Evolutionary conservation across 257 asterid genomes (phyloP), one percentile per base, ranked within the genome.

Genomic region (Vinca minor): DNA sequence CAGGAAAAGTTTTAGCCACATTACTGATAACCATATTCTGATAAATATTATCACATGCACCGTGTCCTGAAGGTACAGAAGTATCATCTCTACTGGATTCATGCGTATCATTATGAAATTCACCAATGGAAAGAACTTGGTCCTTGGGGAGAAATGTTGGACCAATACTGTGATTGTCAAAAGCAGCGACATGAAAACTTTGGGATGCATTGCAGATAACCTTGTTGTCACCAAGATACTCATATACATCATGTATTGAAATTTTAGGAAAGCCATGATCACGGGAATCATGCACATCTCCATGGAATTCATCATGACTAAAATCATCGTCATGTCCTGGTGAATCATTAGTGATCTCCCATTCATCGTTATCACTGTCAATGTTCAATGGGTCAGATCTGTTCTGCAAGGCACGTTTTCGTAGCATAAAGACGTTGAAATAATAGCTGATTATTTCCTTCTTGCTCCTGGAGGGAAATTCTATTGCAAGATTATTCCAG

Each of bases 331-430:
- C 53, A 13, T 64, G 28, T 31, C 54, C 55, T 8, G 68, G 72
- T 20, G 73, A 63, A 62, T 67, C 69, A 0, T 55, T 68, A 23
- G 50, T 54, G 64, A 42, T 77, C 17, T 44, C 69, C 76, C 78
- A 75, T 68, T 72, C 75, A 67, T 78, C 81, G 34, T 75, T 62
- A 32, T 78, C 83, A 18, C 83, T 78, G 71, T 78, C 83, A 36
- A 78, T 66, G 57, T 66, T 39, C 59, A 64, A 53, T 5, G 50
- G 58, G 48, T 73, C 72, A 72, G 47, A 58, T 50, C 78, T 65
- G 68, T 78, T 78, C 77, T 78, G 83, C 69, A 72, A 69, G 45
- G 80, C 78, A 31, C 83, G 80, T 41, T 46, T 78, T 20, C 59
- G 49, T 53, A 78, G 64, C 65, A 78, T 72, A 67, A 75, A 72